Conservation (phyloP, 768 basidiomycete genomes). For the Suillus lakei region DNA sequence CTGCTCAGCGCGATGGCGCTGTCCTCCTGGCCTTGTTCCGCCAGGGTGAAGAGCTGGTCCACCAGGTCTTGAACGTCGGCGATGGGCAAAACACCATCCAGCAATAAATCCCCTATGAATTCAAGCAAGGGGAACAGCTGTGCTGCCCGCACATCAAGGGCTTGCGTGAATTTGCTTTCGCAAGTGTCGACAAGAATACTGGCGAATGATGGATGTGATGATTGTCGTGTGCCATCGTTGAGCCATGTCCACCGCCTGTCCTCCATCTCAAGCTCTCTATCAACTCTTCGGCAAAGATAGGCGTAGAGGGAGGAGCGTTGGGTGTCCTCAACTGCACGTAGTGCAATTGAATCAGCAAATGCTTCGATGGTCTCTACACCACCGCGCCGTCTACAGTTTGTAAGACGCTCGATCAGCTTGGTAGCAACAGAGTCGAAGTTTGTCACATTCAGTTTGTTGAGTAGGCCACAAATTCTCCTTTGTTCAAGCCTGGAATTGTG, state of each 20-base stretch:
- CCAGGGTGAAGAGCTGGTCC: conserved; percentile 16
- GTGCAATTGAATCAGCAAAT: conserved; percentile 56
- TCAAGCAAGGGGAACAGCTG: conserved; percentile 13
- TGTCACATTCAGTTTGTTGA: conserved; percentile 62
- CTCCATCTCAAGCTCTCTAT: conserved; percentile 45
- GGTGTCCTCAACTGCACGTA: conserved; percentile 58
- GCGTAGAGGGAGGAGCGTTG: conserved; percentile 58
- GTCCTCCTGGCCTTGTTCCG: conserved; percentile 17
- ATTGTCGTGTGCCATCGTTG: conserved; percentile 17
- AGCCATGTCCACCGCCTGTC: conserved; percentile 27
- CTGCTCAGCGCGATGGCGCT: conserved; percentile 21
- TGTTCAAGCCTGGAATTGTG: conserved; percentile 45
- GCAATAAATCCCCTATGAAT: conserved; percentile 28
- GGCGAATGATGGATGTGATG: conserved; percentile 18
- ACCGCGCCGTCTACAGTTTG: conserved; percentile 49
- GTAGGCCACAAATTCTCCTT: conserved; percentile 56
- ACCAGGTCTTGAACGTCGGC: conserved; percentile 27
- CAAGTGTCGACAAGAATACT: conserved; percentile 17
- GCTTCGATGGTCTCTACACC: conserved; percentile 53
- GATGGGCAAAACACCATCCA: conserved; percentile 22
- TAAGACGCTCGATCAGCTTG: conserved; percentile 54
- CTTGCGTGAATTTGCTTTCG: conserved; percentile 11
- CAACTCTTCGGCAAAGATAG: conserved; percentile 51
- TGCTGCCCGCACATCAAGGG: conserved; percentile 15
- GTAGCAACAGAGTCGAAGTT: conserved; percentile 55